phyloP scores from a whole-genome alignment of 2,329 filamentous ascomycete species.

The Xylariaceae sp. region DNA sequence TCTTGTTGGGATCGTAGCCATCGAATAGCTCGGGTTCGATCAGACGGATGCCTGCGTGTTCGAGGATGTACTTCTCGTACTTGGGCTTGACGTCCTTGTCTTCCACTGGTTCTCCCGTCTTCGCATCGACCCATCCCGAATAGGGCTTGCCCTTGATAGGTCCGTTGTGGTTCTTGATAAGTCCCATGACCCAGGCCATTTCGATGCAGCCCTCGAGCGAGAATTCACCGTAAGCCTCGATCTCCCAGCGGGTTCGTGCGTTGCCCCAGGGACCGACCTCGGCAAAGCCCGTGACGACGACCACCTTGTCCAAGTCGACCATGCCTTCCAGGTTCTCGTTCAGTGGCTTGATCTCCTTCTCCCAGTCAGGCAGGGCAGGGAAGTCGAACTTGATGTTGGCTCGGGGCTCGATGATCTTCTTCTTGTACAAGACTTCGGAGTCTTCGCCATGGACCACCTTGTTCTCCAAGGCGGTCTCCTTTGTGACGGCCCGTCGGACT shows the following conservation, averaged over 20 bases:
- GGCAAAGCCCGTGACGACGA: constrained; percentile 93
- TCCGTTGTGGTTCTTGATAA: constrained; percentile 98
- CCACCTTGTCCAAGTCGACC: constrained; percentile 97
- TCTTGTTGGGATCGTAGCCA: constrained; percentile 97
- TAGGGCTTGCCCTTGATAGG: constrained; percentile 94
- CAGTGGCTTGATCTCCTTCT: constrained; percentile 81
- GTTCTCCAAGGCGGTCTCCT: constrained; percentile 94
- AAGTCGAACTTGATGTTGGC: constrained; percentile 99
- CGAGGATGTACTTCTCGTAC: constrained; percentile 94
- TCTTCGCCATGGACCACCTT: constrained; percentile 93
- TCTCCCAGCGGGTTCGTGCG: constrained; percentile 96
- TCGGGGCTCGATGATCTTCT: constrained; percentile 85
- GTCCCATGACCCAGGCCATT: constrained; percentile 99
- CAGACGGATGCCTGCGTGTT: constrained; percentile 93
- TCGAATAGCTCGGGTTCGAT: constrained; percentile 97
- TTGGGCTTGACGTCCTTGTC: constrained; percentile 97
- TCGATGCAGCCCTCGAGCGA: constrained; percentile 96
- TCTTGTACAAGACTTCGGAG: constrained; percentile 89
- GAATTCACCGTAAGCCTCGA: constrained; percentile 96
- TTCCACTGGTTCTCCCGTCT: constrained; percentile 90
- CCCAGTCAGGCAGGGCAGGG: constrained; percentile 84
- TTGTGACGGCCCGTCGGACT: constrained; percentile 85
- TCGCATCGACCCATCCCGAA: constrained; percentile 92
- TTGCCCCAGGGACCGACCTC: constrained; percentile 98
- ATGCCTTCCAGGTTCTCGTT: constrained; percentile 89